Evolutionary conservation across 768 basidiomycete genomes (phyloP), one percentile per base, ranked within the genome.

Genomic region (Phaffia tasmanica): DNA sequence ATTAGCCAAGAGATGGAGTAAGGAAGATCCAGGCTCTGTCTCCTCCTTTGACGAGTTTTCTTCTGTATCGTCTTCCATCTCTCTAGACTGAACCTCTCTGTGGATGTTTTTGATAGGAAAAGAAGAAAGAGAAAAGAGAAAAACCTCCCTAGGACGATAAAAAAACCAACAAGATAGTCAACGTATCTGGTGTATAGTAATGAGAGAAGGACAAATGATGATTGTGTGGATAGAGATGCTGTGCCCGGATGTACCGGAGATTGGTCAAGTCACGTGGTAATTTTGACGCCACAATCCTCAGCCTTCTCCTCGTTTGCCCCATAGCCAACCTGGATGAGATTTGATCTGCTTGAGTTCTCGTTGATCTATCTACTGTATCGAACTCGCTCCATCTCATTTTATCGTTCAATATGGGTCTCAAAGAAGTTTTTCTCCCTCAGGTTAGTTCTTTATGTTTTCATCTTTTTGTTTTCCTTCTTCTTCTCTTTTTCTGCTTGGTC

Each of bases 221-320:
- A 53, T 21, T 27, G n/a, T 53, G 51, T 27, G 21, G 21, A 4
- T 21, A 27, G 4, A 53, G 8, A 21, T 21, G 51, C 27, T 27
- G 51, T 53, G n/a, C 8, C 27, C n/a, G 5, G 56, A 48, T 57
- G 23, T 27, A 21, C 18, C 46, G 21, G 30, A 35, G n/a, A 1
- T 56, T 16, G 35, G 19, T 50, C 48, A 18, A 27, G 16, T 27
- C 57, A 50, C 14, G 11, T 4, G 19, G 23, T 18, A 18, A 35
- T 16, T 32, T n/a, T 42, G 57, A 51, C 35, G 6, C 47, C 61
- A 49, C 25, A 42, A 19, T 49, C n/a, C 2, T 49, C 47, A 1
- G 64, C 64, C 64, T 59, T 65, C 49, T 59, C 53, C 57, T 65
- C 59, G 47, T 35, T 50, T n/a, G 21, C 58, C n/a, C 25, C 55